A percentile compares a stretch with the other conserved stretches of the same genome.
Conservation (phyloP, 2,329 filamentous ascomycete genomes). For the Rhinocladiella similis region DNA sequence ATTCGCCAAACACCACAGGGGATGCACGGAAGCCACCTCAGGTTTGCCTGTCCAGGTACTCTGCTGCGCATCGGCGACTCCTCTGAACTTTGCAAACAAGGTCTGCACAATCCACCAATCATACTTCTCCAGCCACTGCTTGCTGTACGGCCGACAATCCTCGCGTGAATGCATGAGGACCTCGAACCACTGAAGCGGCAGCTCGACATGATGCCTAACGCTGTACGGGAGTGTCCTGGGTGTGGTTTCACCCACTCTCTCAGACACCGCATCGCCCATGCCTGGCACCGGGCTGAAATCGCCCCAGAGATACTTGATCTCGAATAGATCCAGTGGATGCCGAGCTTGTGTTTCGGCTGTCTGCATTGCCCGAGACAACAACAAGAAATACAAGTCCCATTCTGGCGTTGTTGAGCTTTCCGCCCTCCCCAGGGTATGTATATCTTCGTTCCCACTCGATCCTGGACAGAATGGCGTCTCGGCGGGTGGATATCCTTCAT, state of each 20-base stretch:
- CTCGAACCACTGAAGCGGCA: slow-evolving; percentile 61
- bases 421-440: slow-evolving; percentile 60
- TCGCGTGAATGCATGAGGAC: slow-evolving; percentile 38
- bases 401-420: slow-evolving; percentile 57
- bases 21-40: slow-evolving; percentile 90
- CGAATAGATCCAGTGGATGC: slow-evolving; percentile 60
- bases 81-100: slow-evolving; percentile 87
- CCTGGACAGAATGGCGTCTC: slow-evolving; percentile 40
- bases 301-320: slow-evolving; percentile 66
- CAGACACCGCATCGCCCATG: slow-evolving; percentile 26
- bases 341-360: slow-evolving; percentile 60
- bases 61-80: slow-evolving; percentile 84
- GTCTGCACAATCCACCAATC: slow-evolving; percentile 75
- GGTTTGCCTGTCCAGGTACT: slow-evolving; percentile 75
- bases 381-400: slow-evolving; percentile 61
- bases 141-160: slow-evolving; percentile 57
- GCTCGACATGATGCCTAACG: slow-evolving; percentile 59
- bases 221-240: slow-evolving; percentile 57
- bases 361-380: slow-evolving; percentile 59
- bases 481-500: slow-evolving; percentile 24
- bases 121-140: slow-evolving; percentile 36
- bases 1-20: slow-evolving; percentile 94
- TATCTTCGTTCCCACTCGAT: slow-evolving; percentile 54
- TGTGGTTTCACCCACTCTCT: neutral
- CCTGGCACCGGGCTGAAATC: slow-evolving; percentile 48